These are phyloP conservation scores for Leishmania aethiopica DNA, from an alignment of 208 protist species.

Conservation along the genomic window DNA sequence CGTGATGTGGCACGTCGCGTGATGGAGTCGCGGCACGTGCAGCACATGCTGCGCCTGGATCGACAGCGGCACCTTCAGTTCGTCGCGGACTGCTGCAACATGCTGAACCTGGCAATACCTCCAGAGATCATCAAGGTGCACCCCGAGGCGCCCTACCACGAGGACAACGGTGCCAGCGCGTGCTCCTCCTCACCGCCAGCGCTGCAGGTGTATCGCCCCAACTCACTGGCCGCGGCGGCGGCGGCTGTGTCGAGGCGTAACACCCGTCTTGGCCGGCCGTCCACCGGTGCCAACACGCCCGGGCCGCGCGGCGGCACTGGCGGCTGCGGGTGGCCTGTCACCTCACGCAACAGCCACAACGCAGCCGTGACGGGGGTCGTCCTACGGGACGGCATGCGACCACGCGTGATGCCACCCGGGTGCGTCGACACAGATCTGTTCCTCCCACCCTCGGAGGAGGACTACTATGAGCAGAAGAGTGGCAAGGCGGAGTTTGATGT, in stretches of 20 bases:
- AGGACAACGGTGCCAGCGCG: not conserved
- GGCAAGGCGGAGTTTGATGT: slow-evolving; percentile 70
- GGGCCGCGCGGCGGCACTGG: not conserved
- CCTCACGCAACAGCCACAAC: not conserved
- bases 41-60: slow-evolving; percentile 57
- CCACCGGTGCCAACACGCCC: not conserved
- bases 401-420: slow-evolving; percentile 44
- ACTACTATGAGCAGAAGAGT: slow-evolving; percentile 76
- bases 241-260: not conserved
- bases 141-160: slow-evolving; percentile 28
- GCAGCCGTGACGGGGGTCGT: slow-evolving; percentile 13
- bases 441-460: slow-evolving; percentile 44
- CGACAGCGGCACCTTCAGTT: slow-evolving; percentile 80
- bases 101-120: slow-evolving; percentile 57
- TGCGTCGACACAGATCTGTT: slow-evolving; percentile 74
- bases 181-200: not conserved
- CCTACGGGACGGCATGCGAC: slow-evolving; percentile 12
- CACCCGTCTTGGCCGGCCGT: not conserved
- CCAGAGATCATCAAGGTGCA: slow-evolving; percentile 53
- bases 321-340: not conserved
- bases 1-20: slow-evolving; percentile 57
- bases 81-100: slow-evolving; percentile 76
- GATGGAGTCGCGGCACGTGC: slow-evolving; percentile 49
- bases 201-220: slow-evolving; percentile 8
- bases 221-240: slow-evolving; percentile 8